These are phyloP conservation scores for Aureobasidium sp. DNA, from an alignment of 2,329 filamentous ascomycete species.

Conservation along the genomic window DNA sequence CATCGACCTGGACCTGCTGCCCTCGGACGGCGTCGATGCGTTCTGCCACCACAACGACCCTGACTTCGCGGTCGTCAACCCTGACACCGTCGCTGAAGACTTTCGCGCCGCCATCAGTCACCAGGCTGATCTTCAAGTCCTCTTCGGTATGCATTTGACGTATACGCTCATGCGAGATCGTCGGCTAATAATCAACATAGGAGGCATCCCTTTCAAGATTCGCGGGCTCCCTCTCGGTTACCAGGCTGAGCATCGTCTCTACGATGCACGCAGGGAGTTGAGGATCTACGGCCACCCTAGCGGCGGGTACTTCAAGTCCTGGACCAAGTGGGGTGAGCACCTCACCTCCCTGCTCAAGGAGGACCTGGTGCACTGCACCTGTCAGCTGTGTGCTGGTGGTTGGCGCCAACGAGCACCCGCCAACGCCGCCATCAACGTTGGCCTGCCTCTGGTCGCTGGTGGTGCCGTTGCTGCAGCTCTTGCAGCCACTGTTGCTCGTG, in stretches of 20 bases:
- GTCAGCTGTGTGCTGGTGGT: not conserved
- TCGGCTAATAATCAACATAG: not conserved
- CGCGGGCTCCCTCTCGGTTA: not conserved
- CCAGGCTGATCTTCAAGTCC: not conserved
- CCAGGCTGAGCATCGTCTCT: not conserved
- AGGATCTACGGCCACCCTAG: not conserved
- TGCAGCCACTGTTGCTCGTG: not conserved
- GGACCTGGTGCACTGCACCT: not conserved
- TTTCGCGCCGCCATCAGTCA: not conserved
- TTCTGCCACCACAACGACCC: not conserved
- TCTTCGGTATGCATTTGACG: not conserved
- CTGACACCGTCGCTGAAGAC: not conserved
- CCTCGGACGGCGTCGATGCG: not conserved
- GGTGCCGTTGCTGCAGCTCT: not conserved
- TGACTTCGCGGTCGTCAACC: not conserved
- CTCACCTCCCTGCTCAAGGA: not conserved
- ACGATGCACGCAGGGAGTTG: not conserved
- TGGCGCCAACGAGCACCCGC: not conserved
- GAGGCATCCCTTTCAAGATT: not conserved
- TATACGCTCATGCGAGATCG: too few relatives aligned
- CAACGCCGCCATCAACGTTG: not conserved
- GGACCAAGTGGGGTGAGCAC: not conserved
- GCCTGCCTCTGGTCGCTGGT: not conserved
- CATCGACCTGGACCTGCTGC: not conserved
- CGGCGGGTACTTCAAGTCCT: not conserved